Conservation (phyloP, 345 rosid species). For the Dovyalis caffra region DNA sequence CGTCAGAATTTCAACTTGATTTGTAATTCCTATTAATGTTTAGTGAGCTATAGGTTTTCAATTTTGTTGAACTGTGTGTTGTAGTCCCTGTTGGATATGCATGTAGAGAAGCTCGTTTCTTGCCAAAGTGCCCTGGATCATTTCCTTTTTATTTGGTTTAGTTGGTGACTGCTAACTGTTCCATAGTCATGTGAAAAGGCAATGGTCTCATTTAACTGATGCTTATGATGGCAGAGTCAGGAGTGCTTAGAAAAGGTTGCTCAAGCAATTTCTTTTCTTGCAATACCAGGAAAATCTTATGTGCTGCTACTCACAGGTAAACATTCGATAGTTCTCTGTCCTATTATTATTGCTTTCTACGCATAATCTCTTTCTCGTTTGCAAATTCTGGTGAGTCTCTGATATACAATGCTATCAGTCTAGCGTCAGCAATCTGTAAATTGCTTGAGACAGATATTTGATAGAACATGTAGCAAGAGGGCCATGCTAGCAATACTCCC, state of each 20-base stretch:
- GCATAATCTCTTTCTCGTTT: background rate
- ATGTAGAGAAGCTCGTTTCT: background rate
- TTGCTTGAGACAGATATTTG: too few relatives aligned
- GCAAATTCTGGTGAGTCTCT: background rate
- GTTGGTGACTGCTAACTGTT: constrained; percentile 1
- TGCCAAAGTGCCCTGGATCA: background rate
- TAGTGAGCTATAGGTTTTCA: too few relatives aligned
- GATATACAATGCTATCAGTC: background rate
- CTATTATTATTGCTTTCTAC: background rate
- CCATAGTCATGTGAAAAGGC: background rate
- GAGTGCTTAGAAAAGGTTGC: constrained; percentile 84
- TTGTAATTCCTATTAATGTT: too few relatives aligned
- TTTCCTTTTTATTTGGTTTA: background rate
- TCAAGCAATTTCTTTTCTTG: constrained; percentile 64
- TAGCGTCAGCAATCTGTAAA: too few relatives aligned
- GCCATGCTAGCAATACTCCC: too few relatives aligned
- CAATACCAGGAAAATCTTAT: constrained; percentile 40
- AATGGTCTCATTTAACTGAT: background rate
- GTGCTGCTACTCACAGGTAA: constrained; percentile 91
- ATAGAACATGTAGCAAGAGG: too few relatives aligned
- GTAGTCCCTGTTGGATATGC: background rate
- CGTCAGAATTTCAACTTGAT: too few relatives aligned
- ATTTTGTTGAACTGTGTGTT: background rate
- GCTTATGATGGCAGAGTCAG: constrained; percentile 56
- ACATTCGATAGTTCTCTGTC: background rate